Base-by-base conservation (phyloP, 1,139 yeast species). In the Taphrina populina region DNA sequence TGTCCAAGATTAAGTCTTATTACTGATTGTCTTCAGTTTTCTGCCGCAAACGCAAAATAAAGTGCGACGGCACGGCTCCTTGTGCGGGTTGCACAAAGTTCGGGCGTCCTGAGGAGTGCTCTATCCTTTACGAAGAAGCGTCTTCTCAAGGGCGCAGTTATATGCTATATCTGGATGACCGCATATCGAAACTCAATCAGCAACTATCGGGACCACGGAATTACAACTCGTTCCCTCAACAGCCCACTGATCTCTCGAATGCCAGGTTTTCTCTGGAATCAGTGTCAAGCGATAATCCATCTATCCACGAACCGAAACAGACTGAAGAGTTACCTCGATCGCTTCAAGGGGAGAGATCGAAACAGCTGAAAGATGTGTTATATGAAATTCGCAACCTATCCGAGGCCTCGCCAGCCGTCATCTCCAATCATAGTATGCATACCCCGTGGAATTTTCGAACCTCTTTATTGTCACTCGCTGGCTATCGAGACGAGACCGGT, bases 141-240 rank as follows among this genome's bases (percentile, higher is more conserved):
- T 49, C 54, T 17, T 37, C 46, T 5, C 54, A 49, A 13, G 54
- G 54, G n/a, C 37, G 54, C 32, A 49, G 54, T 32, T 49, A 49
- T 23, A 41, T 49, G 33, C 39, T 46, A 32, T 49, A 49, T 32
- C 54, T 49, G 17, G 46, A 49, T 24, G 54, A 49, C 10, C 45
- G 54, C 23, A 49, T 49, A 15, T 21, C 29, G 8, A 49, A 40
- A 23, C 54, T 49, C 35, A 46, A 49, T 32, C 34, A 36, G 20
- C 47, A 43, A 30, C 27, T 30, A 10, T 6, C n/a, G 13, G 10
- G 20, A 19, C 47, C 47, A 24, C 36, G 7, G 8, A 29, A 23
- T 5, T 21, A 20, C n/a, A 7, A 27, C 6, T 19, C 13, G 13
- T 19, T 23, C 15, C 30, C 30, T 27, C 27, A 37, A 17, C 39